A percentile compares a stretch with the other conserved stretches of the same genome.
Evolutionary conservation across 2,329 filamentous ascomycete genomes (phyloP).

Genomic region (Beauveria sp.): DNA sequence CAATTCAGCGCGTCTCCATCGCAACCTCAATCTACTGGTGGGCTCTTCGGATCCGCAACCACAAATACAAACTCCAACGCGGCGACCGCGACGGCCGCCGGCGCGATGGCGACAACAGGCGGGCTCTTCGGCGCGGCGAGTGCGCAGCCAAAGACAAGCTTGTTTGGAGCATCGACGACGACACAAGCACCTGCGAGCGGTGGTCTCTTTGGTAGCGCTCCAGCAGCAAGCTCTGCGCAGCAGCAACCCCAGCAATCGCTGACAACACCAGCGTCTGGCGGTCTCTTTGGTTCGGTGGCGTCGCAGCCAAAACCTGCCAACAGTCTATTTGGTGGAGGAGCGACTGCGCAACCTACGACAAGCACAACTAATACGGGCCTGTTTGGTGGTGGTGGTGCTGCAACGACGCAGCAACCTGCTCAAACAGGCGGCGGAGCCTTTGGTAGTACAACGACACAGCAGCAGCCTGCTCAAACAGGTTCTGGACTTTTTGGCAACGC

Average conservation of each 20-base stretch:
- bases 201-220: conserved; percentile 23
- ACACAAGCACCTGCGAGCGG: conserved; percentile 13
- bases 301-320: conserved; percentile 16
- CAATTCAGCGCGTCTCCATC: conserved; percentile 19
- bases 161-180: conserved; percentile 25
- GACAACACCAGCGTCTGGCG: conserved; percentile 12
- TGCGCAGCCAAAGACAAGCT: conserved; percentile 20
- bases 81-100: conserved; percentile 17
- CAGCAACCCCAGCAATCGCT: conserved; percentile 18
- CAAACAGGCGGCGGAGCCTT: conserved; percentile 23
- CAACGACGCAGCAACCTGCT: neutral
- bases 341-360: conserved; percentile 17
- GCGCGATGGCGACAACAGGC: conserved; percentile 28
- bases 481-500: conserved; percentile 25
- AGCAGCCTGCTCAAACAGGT: conserved; percentile 15
- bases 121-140: conserved; percentile 27
- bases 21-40: conserved; percentile 27
- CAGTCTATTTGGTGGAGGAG: conserved; percentile 17
- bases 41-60: conserved; percentile 29
- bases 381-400: conserved; percentile 16
- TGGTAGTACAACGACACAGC: conserved; percentile 2
- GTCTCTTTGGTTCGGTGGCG: conserved; percentile 19
- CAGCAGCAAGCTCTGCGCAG: conserved; percentile 15
- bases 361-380: conserved; percentile 19
- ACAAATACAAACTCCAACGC: conserved; percentile 19